Evolutionary conservation across 352 stramenopile species (phyloP), one percentile per base, ranked within the genome.

Genomic region (Phytophthora uliginosa): DNA sequence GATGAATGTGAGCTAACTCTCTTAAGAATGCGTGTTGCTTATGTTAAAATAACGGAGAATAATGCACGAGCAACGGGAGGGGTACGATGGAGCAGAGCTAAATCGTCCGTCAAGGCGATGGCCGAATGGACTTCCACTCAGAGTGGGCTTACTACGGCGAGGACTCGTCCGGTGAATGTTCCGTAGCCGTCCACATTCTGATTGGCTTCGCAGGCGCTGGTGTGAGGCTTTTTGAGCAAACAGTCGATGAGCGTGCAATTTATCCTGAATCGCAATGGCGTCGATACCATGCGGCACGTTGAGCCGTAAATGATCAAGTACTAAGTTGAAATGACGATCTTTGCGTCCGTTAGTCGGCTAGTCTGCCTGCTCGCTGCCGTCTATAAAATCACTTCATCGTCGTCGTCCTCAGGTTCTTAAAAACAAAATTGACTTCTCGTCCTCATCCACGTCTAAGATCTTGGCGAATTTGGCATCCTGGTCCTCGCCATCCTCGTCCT

Each of bases 131-230:
- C 22, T 94, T 95, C 45, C 87, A 94, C 33, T 87, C 85, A 4
- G 45, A 50, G 3, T 93, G 84, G 85, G 83, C 72, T 7, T 95
- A 95, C 66, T 95, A 90, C 45, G 83, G 87, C 31, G 64, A 77
- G 12, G 89, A 95, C 61, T 94, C 87, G 53, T 81, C 74, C 1
- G 87, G 87, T 42, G 86, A 95, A 62, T 94, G 89, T 58, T 91
- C 83, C 1, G 89, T 94, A n/a, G 84, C 90, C 0, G 90, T 98
- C 50, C 93, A 98, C 74, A 92, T 96, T 33, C 74, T 98, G 2
- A 84, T 97, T 20, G 92, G 93, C 12, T 96, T 92, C 26, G 92
- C 89, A 26, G 93, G 93, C 45, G 90, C 90, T 7, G 85, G 81
- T 5, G 72, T 95, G 85, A 56, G 83, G 76, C 2, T 95, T 95